Evolutionary conservation across 129 eudicot genomes (phyloP), one percentile per base, ranked within the genome.

Genomic region (Pulicaria dysenterica): DNA sequence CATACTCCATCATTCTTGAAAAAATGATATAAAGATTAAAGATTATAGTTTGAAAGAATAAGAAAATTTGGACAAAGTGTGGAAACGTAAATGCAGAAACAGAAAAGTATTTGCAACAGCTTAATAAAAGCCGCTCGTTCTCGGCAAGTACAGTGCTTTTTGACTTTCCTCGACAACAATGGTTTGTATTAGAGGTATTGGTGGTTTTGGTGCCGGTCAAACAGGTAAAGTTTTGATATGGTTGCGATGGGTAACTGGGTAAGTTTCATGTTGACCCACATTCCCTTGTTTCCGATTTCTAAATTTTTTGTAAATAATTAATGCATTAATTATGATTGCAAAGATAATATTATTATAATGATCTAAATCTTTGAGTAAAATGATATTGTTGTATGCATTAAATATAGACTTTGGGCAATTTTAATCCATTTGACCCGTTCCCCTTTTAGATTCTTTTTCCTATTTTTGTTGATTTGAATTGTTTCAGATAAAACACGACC

Each of bases 51-150:
- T 66, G 13, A 13, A 66, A 14, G 7, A 46, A 43, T 24, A 45
- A n/a, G 13, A 5, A 24, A 24, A 0, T 40, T 10, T 44, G 40
- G 9, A 64, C 1, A 10, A 3, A 24, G 4, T 31, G 69, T 64
- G 31, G 5, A 31, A 46, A 24, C 11, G 24, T 46, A 47, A 67
- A 46, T 34, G 45, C 72, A 47, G 38, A 67, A 67, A 47, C 64
- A 76, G 77, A 19, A 58, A 46, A 68, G 41, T 6, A 10, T 19
- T 44, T 45, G 4, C 11, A 48, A 34, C 8, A 46, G 38, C 6
- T 15, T 41, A 24, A 24, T 2, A 24, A 24, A 24, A 24, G 31
- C 31, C 31, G 31, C 31, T 24, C 31, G 2, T 24, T 24, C 31
- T 24, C 31, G 31, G 13, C 16, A 48, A 3, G 2, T 10, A 48